Base-by-base conservation (phyloP, 352 stramenopile genomes). In the Thalassiosira livingstoniorum region DNA sequence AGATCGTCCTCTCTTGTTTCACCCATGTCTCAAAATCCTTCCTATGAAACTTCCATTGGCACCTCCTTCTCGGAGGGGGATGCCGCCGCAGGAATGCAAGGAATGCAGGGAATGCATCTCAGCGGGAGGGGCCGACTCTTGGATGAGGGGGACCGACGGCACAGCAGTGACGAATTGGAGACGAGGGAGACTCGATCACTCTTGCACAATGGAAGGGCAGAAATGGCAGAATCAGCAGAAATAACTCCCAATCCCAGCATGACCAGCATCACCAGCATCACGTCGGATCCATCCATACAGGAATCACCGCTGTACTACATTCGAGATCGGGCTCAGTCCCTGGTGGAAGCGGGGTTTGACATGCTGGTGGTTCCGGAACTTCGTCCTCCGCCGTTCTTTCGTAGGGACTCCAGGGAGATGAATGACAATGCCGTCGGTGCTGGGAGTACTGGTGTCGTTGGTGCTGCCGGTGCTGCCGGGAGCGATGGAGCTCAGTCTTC, bases 331-430 rank as follows among this genome's bases (percentile, higher is more conserved):
- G 76, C 76, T 25, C 29, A 68, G 39, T 75, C 67, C 29, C 32
- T 75, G 4, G 67, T 55, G 63, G 31, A 63, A 55, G 70, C 32
- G 65, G 67, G 67, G n/a, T 42, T 87, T 4, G 69, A 83, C 32
- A 83, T 83, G 80, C 47, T 87, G 11, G 74, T 87, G 4, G 32
- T 83, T 60, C 43, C 60, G 7, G 64, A 82, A 51, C 68, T 88
- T 23, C 37, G 72, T n/a, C 64, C 65, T 27, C 75, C 62, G 7
- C 45, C 63, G 43, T 65, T 75, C 60, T 75, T 51, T 51, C 10
- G 42, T 18, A 18, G 42, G 10, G 10, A 10, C 10, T 51, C 42
- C 18, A 18, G 42, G 42, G 35, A 39, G 67, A 0, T 69, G 5
- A 42, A 54, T 75, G 37, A 54, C 42, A 13, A 66, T 66, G 67